Base-by-base conservation (phyloP, 2,329 filamentous ascomycete species). In the Sphaerulina populicola region DNA sequence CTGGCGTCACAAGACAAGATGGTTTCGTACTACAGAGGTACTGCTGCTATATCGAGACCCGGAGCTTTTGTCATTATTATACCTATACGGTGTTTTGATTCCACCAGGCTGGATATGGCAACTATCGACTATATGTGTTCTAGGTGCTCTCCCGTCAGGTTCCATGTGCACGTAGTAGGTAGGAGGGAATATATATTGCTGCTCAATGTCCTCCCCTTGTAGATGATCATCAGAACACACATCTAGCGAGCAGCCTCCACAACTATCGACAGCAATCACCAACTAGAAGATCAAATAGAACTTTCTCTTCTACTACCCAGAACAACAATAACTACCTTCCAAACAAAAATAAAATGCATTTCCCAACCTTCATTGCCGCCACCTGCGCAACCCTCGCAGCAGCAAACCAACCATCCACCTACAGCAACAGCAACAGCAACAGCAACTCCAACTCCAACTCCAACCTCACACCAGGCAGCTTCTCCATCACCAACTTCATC, bases 401-500 rank as follows among this genome's bases (percentile, higher is more conserved):
- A 43, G 58, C 59, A 42, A 44, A 53, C 21, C 53, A 57, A 21
- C 30, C 49, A 41, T 31, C 44, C 38, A 37, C 40, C 14, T 40
- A 18, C 38, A 21, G 23, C 38, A 23, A 40, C 38, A 40, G 2
- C 18, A 18, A 18, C 18, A 18, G 2, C 18, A 18, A 18, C 18
- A 2, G 2, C 18, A 2, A 18, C 18, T 3, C 18, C 18, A 18
- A 18, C 18, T 18, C 18, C 18, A 40, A 18, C 7, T 2, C 31
- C 44, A 15, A 49, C 33, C 47, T 44, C 14, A 18, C 18, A 2
- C 47, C 47, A n/a, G 41, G 42, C 40, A 44, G 12, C 44, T 62
- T 61, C 58, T n/a, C 33, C 41, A 47, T 62, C 35, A 52, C 54
- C 40, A 56, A 62, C 39, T 62, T 61, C 57, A 33, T 55, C 55